Evolutionary conservation across 371 early-diverging fungal species (phyloP), one percentile per base, ranked within the genome.

Genomic region (Syncephalastrum monosporum): DNA sequence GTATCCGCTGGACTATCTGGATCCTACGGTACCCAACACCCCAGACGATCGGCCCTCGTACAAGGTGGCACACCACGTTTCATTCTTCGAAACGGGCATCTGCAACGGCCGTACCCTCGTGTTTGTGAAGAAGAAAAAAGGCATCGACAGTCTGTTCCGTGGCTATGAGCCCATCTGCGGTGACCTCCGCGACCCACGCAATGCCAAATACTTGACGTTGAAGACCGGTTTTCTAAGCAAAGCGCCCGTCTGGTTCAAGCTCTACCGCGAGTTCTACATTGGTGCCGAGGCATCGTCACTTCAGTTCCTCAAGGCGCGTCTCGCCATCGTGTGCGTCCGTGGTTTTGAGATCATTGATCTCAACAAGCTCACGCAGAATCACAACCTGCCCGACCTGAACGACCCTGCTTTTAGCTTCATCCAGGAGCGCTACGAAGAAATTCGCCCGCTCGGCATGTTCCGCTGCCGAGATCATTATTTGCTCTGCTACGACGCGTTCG

Each of bases 401-500:
- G 55, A 75, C 42, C 67, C 71, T 2, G 73, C 73, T 42, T 78
- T 73, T 59, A 62, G 47, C 4, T 78, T 78, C 64, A 61, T 78
- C 8, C 56, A 56, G 4, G 65, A 70, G 46, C 65, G 66, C 16
- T 60, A 59, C 7, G 70, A 71, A 2, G 53, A 65, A 13, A 38
- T 86, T 3, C 61, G 77, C 49, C 96, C 97, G 1, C 77, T 95
- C 24, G 87, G 91, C 2, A 85, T 97, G 63, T 96, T 90, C 73
- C 79, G 91, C 12, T 81, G 92, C 38, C 77, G 83, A 25, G 87
- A 90, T 12, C 82, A 91, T 65, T 92, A 91, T 66, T 61, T 97
- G 46, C 82, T 96, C 16, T 96, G 96, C 68, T 97, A 95, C 71
- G 87, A 93, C 74, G 90, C 88, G 55, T 93, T 93, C 79, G 93